Evolutionary conservation across 768 basidiomycete species (phyloP), one percentile per base, ranked within the genome.

Genomic region (Pholiota conissans): DNA sequence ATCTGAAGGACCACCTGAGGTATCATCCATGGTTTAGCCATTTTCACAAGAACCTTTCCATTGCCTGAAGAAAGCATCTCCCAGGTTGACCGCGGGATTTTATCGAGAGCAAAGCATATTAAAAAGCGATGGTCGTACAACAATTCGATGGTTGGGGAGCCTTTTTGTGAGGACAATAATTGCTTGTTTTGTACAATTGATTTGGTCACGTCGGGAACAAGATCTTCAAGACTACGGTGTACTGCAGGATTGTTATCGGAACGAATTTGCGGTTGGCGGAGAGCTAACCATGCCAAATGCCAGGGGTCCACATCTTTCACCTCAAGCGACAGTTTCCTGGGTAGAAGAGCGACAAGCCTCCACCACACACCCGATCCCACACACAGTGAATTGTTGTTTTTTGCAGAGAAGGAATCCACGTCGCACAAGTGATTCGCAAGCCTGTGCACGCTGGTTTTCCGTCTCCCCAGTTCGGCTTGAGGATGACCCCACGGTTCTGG

Each of bases 401-500:
- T 63, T 7, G 62, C 53, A 0, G 56, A 32, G 14, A 68, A 68
- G 3, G 72, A 70, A 18, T 75, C 53, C 8, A 67, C 65, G 3
- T 65, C 49, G 81, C 84, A 89, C 5, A 92, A 59, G 5, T 71
- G 72, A 11, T 69, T 49, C 18, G 81, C 66, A 56, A 92, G 83
- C 34, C 76, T 76, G 1, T 73, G 60, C 27, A 89, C 67, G 49
- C 78, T 80, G 5, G 55, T 60, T 37, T 65, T 68, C 8, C 83
- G 78, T 30, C 91, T 79, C 57, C 79, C 71, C 2, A 78, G 83
- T 61, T 91, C 85, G 1, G 91, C 82, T 7, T 75, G 79, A 16
- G 79, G 64, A 47, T 84, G 84, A 4, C 92, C 92, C 92, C 92
- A 94, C 2, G 90, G 87, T 35, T 81, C 75, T 45, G 84, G 86